Percentiles rank a stretch among this genome's conserved stretches.
These are phyloP conservation scores for Skeletonema tropicum DNA, from an alignment of 108 stramenopile species.

Conservation along the genomic window DNA sequence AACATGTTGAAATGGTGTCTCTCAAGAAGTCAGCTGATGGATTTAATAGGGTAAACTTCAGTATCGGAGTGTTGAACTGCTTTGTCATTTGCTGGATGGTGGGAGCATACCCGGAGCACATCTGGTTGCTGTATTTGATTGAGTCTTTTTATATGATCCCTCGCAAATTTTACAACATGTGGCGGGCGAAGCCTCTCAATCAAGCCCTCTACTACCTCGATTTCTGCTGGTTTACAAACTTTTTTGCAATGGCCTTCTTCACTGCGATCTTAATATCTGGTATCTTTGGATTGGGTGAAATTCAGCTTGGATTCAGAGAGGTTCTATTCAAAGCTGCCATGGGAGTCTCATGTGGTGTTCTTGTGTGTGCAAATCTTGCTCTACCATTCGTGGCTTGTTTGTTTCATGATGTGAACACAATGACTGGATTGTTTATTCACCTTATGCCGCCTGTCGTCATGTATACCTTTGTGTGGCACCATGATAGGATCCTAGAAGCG, in stretches of 20 bases:
- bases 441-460: conserved; percentile 57
- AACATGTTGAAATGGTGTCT: conserved; percentile 46
- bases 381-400: conserved; percentile 66
- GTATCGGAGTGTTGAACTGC: conserved; percentile 52
- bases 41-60: conserved; percentile 55
- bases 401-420: conserved; percentile 62
- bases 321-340: conserved; percentile 35
- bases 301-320: conserved; percentile 23
- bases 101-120: conserved; percentile 50
- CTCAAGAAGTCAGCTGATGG: conserved; percentile 45
- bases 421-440: conserved; percentile 65
- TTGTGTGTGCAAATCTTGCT: conserved; percentile 52
- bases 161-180: conserved; percentile 40
- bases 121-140: conserved; percentile 56
- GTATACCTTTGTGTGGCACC: conserved; percentile 64
- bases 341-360: conserved; percentile 53
- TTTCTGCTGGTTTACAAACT: conserved; percentile 63
- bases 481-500: conserved; percentile 28
- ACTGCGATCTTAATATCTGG: conserved; percentile 10
- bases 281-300: neutral
- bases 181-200: conserved; percentile 43
- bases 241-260: conserved; percentile 21
- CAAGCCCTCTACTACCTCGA: conserved; percentile 54
- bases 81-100: conserved; percentile 46
- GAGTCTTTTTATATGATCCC: conserved; percentile 45